phyloP scores from a whole-genome alignment of 257 asterid genomes.

The Nyctanthes arbortristis region DNA sequence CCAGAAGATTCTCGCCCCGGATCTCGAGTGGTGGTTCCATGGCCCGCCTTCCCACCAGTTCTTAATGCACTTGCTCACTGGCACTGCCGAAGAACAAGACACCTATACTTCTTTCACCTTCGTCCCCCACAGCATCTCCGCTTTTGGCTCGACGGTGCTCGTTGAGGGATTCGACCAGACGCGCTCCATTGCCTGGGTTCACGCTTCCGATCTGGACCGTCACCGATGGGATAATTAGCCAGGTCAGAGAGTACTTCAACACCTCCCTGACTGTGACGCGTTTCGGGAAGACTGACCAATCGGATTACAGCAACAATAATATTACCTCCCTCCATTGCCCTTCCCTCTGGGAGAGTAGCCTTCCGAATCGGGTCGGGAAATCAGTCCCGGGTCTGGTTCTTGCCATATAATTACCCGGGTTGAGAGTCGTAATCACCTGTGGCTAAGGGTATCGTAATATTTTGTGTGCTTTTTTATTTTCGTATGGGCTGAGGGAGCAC shows the following conservation, averaged over 20 bases:
- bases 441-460: too few relatives aligned
- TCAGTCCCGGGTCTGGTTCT: slow-evolving; percentile 7
- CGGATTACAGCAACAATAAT: slow-evolving; percentile 24
- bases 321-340: slow-evolving; percentile 5
- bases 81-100: slow-evolving; percentile 43
- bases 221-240: slow-evolving; percentile 91
- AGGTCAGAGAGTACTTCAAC: slow-evolving; percentile 92
- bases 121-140: slow-evolving; percentile 66
- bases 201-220: slow-evolving; percentile 99
- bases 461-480: background rate
- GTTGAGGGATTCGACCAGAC: slow-evolving; percentile 79
- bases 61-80: slow-evolving; percentile 97
- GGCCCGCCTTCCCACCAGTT: slow-evolving; percentile 97
- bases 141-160: slow-evolving; percentile 76
- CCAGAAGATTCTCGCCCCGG: slow-evolving; percentile 80
- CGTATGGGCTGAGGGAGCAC: slow-evolving; percentile 39
- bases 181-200: slow-evolving; percentile 82
- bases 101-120: slow-evolving; percentile 47
- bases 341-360: slow-evolving; percentile 2
- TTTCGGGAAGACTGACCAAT: slow-evolving; percentile 36
- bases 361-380: slow-evolving; percentile 2
- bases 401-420: background rate
- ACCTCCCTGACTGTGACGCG: slow-evolving; percentile 92
- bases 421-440: too few relatives aligned
- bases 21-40: slow-evolving; percentile 99